Evolutionary conservation across 441 rosid species (phyloP).

Genomic region (Croton setiger): DNA sequence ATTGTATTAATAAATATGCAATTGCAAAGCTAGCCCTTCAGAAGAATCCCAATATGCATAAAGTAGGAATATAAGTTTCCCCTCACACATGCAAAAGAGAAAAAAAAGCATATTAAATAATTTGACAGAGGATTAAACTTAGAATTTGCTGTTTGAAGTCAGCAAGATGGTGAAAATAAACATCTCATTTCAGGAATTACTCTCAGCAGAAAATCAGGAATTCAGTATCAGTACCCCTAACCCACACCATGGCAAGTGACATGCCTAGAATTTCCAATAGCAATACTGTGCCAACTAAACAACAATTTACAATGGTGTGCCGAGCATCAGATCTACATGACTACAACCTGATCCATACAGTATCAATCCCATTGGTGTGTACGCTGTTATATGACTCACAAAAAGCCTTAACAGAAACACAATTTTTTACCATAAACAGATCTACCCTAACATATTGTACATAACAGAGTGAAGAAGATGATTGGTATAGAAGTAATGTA

Average conservation of each 20-base stretch:
- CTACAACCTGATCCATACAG: background rate
- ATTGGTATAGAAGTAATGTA: conserved; percentile 15
- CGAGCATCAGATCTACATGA: background rate
- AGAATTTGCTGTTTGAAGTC: background rate
- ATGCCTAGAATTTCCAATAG: background rate
- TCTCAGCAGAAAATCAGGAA: background rate
- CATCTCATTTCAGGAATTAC: conserved; percentile 5
- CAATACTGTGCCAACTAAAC: background rate
- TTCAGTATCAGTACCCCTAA: background rate
- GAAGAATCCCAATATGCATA: background rate
- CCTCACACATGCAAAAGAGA: no score
- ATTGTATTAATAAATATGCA: background rate
- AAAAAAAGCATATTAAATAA: background rate
- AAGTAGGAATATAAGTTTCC: background rate
- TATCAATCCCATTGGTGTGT: background rate
- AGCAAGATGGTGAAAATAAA: background rate
- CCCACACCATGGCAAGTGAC: background rate
- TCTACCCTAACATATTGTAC: conserved; percentile 8
- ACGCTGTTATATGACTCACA: background rate
- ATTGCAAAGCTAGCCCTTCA: background rate
- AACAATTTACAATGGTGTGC: background rate
- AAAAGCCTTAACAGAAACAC: background rate
- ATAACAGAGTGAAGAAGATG: background rate
- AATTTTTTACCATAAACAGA: background rate
- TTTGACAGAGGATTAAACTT: background rate